Base-by-base conservation (phyloP, 2,329 filamentous ascomycete species). In the Moelleriella libera region DNA sequence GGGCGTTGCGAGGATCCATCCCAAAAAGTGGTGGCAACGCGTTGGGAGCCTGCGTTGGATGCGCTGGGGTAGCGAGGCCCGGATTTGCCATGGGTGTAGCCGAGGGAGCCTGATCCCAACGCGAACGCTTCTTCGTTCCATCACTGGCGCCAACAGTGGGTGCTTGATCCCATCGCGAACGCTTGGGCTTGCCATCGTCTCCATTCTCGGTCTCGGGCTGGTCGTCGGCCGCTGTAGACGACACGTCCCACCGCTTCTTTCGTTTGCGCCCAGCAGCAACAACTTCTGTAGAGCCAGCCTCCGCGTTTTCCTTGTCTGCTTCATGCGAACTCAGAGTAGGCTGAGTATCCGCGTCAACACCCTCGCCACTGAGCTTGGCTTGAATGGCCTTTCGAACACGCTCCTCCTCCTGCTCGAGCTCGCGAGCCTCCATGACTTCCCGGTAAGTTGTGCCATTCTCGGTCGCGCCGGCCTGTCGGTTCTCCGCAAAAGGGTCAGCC, bases 211-310 rank as follows among this genome's bases (percentile, higher is more conserved):
- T 59, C 44, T 72, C 66, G 12, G 67, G 59, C 28, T 73, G 70
- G 39, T 77, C 71, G 5, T 71, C 67, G 5, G 69, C 66, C 40
- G 77, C 72, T 6, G 75, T 70, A n/a, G 81, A 71, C 21, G 74
- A 68, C 14, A 89, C 82, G 64, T 96, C 90, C 92, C 92, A 98
- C 65, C 92, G 80, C 73, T 94, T 88, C 75, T 95, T 96, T 59
- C 89, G 80, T 74, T 92, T 92, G 51, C 83, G 78, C 34, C 80
- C 78, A 29, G 77, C 70, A 7, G 74, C 67, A 44, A 74, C 76
- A 52, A 75, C 71, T 56, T 83, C 77, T 45, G 85, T 75, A 46
- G 83, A 76, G 43, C 81, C 83, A 51, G 77, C 74, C 47, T 89
- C 84, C 42, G 71, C 74, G 52, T 83, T 85, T 60, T 89, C 85